Base-by-base conservation (phyloP, 1,284 basidiomycete genomes). In the Thelephora terrestris region DNA sequence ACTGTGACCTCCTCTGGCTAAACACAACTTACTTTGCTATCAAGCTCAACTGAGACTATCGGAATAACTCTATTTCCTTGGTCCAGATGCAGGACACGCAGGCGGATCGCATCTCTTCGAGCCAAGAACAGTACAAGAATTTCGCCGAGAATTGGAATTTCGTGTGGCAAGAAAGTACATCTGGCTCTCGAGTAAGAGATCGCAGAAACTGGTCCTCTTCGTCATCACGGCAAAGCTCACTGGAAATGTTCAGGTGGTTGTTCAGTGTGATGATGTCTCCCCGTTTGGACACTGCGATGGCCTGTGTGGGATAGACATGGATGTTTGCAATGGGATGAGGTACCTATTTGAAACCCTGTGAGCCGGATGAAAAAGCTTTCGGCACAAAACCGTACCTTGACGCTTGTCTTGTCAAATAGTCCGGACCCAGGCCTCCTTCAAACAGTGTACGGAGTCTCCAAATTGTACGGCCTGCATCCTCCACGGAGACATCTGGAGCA, bases 211-310 rank as follows among this genome's bases (percentile, higher is more conserved):
- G 23, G 29, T 56, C 50, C 46, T 57, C 53, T 50, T 61, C 48
- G 24, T 58, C 52, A 50, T 63, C 36, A 63, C 59, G 59, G 47
- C 57, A 52, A 38, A 64, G 57, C 24, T 64, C 64, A 47, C 58
- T 58, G 57, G 66, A 69, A 25, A 71, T 58, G 18, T 64, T 62
- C 12, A 79, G 62, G 34, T 74, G 71, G 1, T 58, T 53, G 50
- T 75, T 67, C 17, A 72, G 53, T 5, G 78, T 52, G 0, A 71
- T 69, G 16, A 82, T 47, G 46, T 70, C 64, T 23, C 75, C 78
- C 9, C 60, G 56, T 12, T 64, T 58, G 14, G 76, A 76, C 16
- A 78, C 57, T 7, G 71, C 64, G 4, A 84, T 37, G 10, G 79
- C 56, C 3, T 64, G 64, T 1, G 65, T 58, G 5, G 67, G 61